A percentile compares a stretch with the other conserved stretches of the same genome.
Conservation (phyloP, 306 rosid genomes). For the Quercus gilva region DNA sequence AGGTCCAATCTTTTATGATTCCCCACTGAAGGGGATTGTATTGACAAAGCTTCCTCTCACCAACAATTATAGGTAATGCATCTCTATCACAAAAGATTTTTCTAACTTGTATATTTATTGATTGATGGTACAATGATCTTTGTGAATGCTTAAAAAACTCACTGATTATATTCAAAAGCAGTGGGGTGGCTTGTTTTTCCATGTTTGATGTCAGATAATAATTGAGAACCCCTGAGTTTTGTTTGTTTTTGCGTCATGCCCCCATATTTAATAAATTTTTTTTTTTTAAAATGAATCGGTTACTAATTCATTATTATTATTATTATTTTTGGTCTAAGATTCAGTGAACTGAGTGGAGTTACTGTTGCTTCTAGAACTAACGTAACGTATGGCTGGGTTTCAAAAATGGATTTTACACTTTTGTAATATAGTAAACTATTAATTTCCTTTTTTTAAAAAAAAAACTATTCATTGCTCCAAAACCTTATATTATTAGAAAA, state of each 20-base stretch:
- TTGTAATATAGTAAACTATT: no score
- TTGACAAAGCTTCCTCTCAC: slow-evolving; percentile 54
- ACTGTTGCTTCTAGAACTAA: not conserved
- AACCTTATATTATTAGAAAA: no score
- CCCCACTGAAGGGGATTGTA: slow-evolving; percentile 33
- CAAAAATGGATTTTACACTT: no score
- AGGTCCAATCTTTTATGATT: slow-evolving; percentile 43
- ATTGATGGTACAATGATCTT: not conserved
- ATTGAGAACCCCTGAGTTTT: not conserved
- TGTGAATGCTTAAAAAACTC: not conserved
- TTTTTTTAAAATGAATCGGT: not conserved
- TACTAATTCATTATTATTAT: not conserved
- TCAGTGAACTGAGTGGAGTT: not conserved
- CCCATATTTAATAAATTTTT: no score
- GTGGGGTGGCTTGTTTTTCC: not conserved
- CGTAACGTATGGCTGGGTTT: no score
- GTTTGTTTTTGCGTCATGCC: not conserved
- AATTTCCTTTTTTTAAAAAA: no score
- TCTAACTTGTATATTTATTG: not conserved
- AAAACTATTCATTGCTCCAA: no score
- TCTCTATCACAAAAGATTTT: not conserved
- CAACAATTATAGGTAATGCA: slow-evolving; percentile 48
- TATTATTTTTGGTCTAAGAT: not conserved
- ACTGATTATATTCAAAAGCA: no score
- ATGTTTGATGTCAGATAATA: not conserved